Conservation (phyloP, 805 yeast genomes). For the Starmerella potacharoeniae region DNA sequence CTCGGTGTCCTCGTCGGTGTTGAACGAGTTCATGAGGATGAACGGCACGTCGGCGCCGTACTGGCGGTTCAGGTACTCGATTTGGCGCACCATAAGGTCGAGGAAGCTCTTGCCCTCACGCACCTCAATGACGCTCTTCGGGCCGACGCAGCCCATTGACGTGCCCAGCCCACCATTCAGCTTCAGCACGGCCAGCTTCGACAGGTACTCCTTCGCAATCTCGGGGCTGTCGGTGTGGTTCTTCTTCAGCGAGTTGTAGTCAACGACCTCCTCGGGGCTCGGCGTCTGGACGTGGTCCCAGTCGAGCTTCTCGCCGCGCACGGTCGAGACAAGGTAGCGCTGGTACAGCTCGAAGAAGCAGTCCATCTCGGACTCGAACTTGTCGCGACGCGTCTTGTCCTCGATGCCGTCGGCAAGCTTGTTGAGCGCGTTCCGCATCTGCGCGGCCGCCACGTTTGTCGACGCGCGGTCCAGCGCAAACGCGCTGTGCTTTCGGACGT, state of each 20-base stretch:
- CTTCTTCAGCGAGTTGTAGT: constrained; percentile 46
- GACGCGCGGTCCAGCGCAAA: constrained; percentile 85
- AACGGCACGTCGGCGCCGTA: constrained; percentile 91
- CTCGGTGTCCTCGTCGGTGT: constrained; percentile 92
- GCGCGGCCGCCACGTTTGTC: constrained; percentile 90
- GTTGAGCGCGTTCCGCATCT: constrained; percentile 93
- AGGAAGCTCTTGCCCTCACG: constrained; percentile 96
- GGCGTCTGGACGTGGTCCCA: constrained; percentile 98
- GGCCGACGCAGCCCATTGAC: constrained; percentile 99
- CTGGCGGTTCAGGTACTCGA: constrained; percentile 82
- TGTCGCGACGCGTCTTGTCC: constrained; percentile 33
- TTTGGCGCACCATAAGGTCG: constrained; percentile 92
- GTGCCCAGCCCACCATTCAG: constrained; percentile 98
- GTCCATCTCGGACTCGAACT: constrained; percentile 87
- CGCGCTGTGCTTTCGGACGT: constrained; percentile 21
- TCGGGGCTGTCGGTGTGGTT: constrained; percentile 26
- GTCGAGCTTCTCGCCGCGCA: constrained; percentile 68
- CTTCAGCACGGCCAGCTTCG: constrained; percentile 87
- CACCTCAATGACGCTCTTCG: constrained; percentile 94
- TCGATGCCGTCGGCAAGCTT: constrained; percentile 72
- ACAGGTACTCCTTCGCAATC: constrained; percentile 36
- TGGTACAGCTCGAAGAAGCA: constrained; percentile 86
- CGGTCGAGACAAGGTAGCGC: constrained; percentile 82
- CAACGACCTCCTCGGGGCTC: constrained; percentile 74
- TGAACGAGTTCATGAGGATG: constrained; percentile 95